Base-by-base conservation (phyloP, 169 alveolate species). In the Plasmodium billcollinsi region DNA sequence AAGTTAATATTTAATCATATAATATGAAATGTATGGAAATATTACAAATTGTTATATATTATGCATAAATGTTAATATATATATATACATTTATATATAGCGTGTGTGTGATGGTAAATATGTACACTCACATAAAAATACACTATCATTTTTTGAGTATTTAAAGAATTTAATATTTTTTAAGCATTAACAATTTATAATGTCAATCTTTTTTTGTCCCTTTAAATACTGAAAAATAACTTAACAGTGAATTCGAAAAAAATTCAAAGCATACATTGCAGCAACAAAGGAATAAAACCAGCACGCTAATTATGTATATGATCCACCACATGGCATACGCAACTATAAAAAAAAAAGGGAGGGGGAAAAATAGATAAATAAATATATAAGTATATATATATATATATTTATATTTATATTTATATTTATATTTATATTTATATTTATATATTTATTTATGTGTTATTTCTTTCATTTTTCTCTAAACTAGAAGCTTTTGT, bases 241-340 rank as follows among this genome's bases (percentile, higher is more conserved):
- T 83, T 15, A 83, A 56, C 52, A 69, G 9, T 18, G 85, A 83
- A 20, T 67, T 69, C 18, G 91, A 83, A 47, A 83, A 43, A 62
- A 83, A 39, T 52, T 70, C 73, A 26, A 83, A 83, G 52, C 91
- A 83, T 67, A 83, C 52, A 58, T 83, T 83, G 52, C 91, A 83
- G 49, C 91, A 83, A 54, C 85, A 83, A 14, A 83, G 54, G 91
- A 83, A 83, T 45, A 83, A 45, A n/a, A 83, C 85, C 70, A 83
- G 39, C 9, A 83, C 78, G 43, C 91, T 83, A 12, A 83, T 69
- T 49, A 83, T 61, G 29, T 83, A 83, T 18, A 83, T 58, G 43
- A 83, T 70, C 91, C 91, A 83, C 91, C 91, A 83, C 70, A 83
- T 83, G 61, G 91, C 83, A 24, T 83, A 83, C 12, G 91, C n/a